These are phyloP conservation scores for Claviceps sp. DNA, from an alignment of 2,329 filamentous ascomycete genomes.

Conservation along the genomic window DNA sequence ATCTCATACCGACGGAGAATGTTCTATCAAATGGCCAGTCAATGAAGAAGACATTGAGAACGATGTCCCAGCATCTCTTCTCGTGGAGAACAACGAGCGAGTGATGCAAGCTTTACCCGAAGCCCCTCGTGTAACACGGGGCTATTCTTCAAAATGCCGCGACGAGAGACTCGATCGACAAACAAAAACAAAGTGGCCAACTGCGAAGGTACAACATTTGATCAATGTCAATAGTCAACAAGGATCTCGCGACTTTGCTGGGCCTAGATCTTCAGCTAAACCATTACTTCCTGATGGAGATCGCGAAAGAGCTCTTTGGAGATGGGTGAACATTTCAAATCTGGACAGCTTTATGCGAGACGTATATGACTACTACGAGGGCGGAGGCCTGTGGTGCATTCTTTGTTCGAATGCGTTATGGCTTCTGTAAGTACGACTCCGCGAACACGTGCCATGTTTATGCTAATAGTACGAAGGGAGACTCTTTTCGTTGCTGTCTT, in stretches of 20 bases:
- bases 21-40: slow-evolving; percentile 11
- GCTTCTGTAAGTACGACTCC: slow-evolving; percentile 45
- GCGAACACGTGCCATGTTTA: background rate
- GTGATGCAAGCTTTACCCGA: background rate
- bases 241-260: slow-evolving; percentile 2
- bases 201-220: slow-evolving; percentile 36
- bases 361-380: slow-evolving; percentile 77
- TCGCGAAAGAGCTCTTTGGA: slow-evolving; percentile 71
- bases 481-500: slow-evolving; percentile 72
- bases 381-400: slow-evolving; percentile 77
- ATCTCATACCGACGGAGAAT: background rate
- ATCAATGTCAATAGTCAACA: slow-evolving; percentile 28
- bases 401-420: slow-evolving; percentile 57
- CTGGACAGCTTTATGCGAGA: slow-evolving; percentile 75
- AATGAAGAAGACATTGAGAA: slow-evolving; percentile 41
- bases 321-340: slow-evolving; percentile 85
- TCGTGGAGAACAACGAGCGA: slow-evolving; percentile 38
- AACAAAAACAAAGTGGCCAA: slow-evolving; percentile 40
- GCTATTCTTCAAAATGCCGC: background rate
- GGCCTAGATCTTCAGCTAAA: slow-evolving; percentile 18
- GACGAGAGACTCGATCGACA: slow-evolving; percentile 6
- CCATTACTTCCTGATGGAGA: slow-evolving; percentile 21
- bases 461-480: slow-evolving; percentile 36
- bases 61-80: slow-evolving; percentile 49
- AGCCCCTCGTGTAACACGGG: background rate